These are phyloP conservation scores for Diaporthe ampelina DNA, from an alignment of 2,329 filamentous ascomycete species.

Conservation along the genomic window DNA sequence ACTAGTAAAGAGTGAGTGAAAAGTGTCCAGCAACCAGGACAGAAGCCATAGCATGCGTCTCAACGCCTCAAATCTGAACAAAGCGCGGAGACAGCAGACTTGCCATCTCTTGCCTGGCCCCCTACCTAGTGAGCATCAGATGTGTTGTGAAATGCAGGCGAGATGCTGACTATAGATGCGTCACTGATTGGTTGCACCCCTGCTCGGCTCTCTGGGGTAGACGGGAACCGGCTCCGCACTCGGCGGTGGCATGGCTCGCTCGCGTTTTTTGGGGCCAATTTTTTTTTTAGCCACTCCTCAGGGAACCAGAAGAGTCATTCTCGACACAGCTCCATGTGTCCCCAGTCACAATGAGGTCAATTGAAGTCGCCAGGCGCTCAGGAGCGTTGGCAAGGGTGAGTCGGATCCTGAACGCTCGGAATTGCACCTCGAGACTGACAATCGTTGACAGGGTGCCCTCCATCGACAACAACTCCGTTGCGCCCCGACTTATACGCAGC, in stretches of 20 bases:
- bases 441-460: slow-evolving; percentile 51
- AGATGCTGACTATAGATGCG: slow-evolving; percentile 21
- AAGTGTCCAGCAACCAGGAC: background rate
- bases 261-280: slow-evolving; percentile 30
- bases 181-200: slow-evolving; percentile 37
- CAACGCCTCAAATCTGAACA: no score
- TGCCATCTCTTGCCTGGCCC: no score
- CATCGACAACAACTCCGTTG: slow-evolving; percentile 51
- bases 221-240: slow-evolving; percentile 38
- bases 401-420: background rate
- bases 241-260: slow-evolving; percentile 36
- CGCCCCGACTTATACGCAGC: slow-evolving; percentile 45
- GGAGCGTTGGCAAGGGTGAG: slow-evolving; percentile 63
- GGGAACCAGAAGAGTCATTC: slow-evolving; percentile 31
- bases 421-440: slow-evolving; percentile 20
- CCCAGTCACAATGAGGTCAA: slow-evolving; percentile 60
- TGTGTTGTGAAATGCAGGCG: background rate
- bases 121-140: background rate
- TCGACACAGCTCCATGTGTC: slow-evolving; percentile 26
- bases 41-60: background rate
- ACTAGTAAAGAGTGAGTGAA: background rate
- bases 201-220: slow-evolving; percentile 22
- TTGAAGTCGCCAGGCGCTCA: slow-evolving; percentile 64
- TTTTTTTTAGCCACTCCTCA: slow-evolving; percentile 31
- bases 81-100: background rate